phyloP scores from a whole-genome alignment of 805 yeast species.

The Lipomyces yamadae region DNA sequence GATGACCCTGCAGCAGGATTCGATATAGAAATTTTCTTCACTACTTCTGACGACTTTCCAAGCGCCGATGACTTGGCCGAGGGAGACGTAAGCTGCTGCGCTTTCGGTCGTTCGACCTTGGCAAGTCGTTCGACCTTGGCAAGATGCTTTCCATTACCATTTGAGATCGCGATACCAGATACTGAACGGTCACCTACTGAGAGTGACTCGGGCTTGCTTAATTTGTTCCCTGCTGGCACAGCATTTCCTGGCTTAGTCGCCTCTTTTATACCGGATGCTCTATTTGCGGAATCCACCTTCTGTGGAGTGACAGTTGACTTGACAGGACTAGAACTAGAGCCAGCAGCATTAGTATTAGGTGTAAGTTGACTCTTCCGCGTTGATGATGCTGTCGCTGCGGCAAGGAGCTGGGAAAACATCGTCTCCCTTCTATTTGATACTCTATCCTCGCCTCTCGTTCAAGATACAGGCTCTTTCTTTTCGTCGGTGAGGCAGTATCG shows the following conservation, averaged over 20 bases:
- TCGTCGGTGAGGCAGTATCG: neutral
- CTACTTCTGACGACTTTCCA: neutral
- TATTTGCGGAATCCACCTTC: neutral
- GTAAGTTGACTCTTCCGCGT: neutral
- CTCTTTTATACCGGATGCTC: neutral
- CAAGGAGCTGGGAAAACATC: constrained; percentile 41
- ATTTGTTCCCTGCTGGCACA: neutral
- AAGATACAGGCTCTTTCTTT: neutral
- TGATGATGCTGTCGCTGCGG: constrained; percentile 34
- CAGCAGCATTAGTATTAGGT: neutral
- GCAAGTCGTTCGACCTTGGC: constrained; percentile 24
- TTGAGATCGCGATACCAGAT: constrained; percentile 18
- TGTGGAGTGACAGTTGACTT: neutral
- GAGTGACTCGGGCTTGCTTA: neutral
- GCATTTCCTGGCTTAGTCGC: neutral
- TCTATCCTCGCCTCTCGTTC: neutral
- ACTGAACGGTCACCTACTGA: neutral
- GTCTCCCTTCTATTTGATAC: neutral
- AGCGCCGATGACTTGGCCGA: neutral
- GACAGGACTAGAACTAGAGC: neutral
- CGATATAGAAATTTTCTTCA: neutral
- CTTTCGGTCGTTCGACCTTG: constrained; percentile 25
- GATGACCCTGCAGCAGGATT: neutral
- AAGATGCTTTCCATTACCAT: constrained; percentile 19
- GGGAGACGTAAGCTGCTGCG: constrained; percentile 19